A percentile compares a stretch with the other conserved stretches of the same genome.
Conservation (phyloP, 345 rosid genomes). For the Arabidopsis thaliana region TAIR10.1 NC_003075.7:9645501-9646000, state of each 20-base stretch:
- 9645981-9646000: constrained; percentile 15
- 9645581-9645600: constrained; percentile 98
- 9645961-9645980: constrained; percentile 99
- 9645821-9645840: constrained; percentile 53
- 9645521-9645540: constrained; percentile 2
- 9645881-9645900: constrained; percentile 96
- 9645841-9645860: constrained; percentile 99
- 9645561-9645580: constrained; percentile 37
- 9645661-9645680: constrained; percentile 56
- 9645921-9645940: constrained; percentile 98
- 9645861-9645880: constrained; percentile 92
- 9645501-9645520: neutral
- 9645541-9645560: neutral
- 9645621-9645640: constrained; percentile 92
- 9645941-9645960: constrained; percentile 94
- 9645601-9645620: constrained; percentile 99
- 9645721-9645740: neutral
- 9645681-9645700: constrained; percentile 1
- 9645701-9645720: neutral
- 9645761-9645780: neutral
- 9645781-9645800: neutral
- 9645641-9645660: constrained; percentile 99
- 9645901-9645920: constrained; percentile 95
- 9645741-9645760: neutral
- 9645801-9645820: neutral